phyloP scores from a whole-genome alignment of 2,329 filamentous ascomycete genomes.

The Arthroderma sp. region DNA sequence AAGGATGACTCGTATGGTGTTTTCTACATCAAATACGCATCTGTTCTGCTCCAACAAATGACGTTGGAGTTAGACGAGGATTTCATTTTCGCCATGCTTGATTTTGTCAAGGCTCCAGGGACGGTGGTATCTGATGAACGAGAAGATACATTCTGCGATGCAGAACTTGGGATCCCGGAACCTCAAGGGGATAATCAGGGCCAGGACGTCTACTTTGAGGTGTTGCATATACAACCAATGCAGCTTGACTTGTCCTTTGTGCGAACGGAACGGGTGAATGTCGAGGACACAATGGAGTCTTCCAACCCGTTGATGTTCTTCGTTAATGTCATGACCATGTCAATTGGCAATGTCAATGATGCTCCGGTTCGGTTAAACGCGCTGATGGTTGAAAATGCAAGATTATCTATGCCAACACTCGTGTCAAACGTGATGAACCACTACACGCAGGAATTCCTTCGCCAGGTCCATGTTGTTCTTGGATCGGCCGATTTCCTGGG shows the following conservation, averaged over 20 bases:
- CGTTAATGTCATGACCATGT: slow-evolving; percentile 97
- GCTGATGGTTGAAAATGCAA: slow-evolving; percentile 85
- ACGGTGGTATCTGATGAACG: slow-evolving; percentile 75
- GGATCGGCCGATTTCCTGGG: slow-evolving; percentile 95
- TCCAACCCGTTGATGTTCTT: slow-evolving; percentile 97
- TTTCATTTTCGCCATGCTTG: slow-evolving; percentile 89
- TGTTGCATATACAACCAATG: slow-evolving; percentile 95
- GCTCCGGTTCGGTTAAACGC: slow-evolving; percentile 89
- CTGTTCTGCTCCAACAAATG: slow-evolving; percentile 89
- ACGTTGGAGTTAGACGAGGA: slow-evolving; percentile 95
- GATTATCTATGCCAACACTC: slow-evolving; percentile 73
- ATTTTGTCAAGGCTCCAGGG: slow-evolving; percentile 86
- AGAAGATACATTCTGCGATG: slow-evolving; percentile 77
- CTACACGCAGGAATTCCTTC: slow-evolving; percentile 91
- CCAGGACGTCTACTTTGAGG: slow-evolving; percentile 95
- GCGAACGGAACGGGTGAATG: slow-evolving; percentile 89
- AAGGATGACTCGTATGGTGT: slow-evolving; percentile 98
- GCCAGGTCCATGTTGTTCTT: slow-evolving; percentile 93
- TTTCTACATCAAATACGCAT: slow-evolving; percentile 96
- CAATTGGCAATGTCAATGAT: slow-evolving; percentile 97
- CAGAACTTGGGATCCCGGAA: slow-evolving; percentile 80
- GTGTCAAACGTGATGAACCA: slow-evolving; percentile 80
- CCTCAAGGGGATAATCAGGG: slow-evolving; percentile 71
- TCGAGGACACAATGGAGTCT: slow-evolving; percentile 82
- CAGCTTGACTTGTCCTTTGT: slow-evolving; percentile 96